Conservation (phyloP, 2,329 filamentous ascomycete species). For the Thermoascus crustaceus region DNA sequence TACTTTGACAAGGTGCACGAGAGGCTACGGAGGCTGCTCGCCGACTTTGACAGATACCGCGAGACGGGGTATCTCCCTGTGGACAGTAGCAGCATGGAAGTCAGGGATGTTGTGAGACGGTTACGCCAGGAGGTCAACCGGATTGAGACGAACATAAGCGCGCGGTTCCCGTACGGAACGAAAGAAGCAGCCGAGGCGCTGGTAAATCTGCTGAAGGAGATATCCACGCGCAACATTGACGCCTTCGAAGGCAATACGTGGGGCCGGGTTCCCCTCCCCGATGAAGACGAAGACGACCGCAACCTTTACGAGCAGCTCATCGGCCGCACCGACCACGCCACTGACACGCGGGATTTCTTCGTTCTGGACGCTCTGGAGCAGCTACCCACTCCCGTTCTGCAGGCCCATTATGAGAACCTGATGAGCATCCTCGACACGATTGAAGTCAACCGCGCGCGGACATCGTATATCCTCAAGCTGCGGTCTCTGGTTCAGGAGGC, state of each 20-base stretch:
- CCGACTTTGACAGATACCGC: constrained; percentile 34
- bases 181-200: constrained; percentile 32
- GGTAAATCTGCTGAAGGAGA: constrained; percentile 29
- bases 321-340: constrained; percentile 19
- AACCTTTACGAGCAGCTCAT: constrained; percentile 37
- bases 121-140: constrained; percentile 22
- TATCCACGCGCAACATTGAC: constrained; percentile 32
- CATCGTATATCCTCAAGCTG: constrained; percentile 27
- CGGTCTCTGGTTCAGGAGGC: constrained; percentile 22
- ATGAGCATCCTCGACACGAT: constrained; percentile 32
- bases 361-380: constrained; percentile 32
- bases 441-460: constrained; percentile 34
- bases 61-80: constrained; percentile 20
- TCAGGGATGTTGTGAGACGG: constrained; percentile 24
- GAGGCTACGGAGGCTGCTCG: constrained; percentile 25
- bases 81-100: constrained; percentile 16
- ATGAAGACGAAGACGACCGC: constrained; percentile 34
- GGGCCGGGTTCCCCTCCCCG: constrained; percentile 23
- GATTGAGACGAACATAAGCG: constrained; percentile 25
- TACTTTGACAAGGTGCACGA: constrained; percentile 38
- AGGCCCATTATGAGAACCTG: constrained; percentile 22
- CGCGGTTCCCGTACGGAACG: constrained; percentile 28
- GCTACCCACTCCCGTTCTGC: constrained; percentile 23
- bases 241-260: constrained; percentile 29
- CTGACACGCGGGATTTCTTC: constrained; percentile 23